Conservation (phyloP, 805 yeast genomes). For the Myxozyma mucilagina region DNA sequence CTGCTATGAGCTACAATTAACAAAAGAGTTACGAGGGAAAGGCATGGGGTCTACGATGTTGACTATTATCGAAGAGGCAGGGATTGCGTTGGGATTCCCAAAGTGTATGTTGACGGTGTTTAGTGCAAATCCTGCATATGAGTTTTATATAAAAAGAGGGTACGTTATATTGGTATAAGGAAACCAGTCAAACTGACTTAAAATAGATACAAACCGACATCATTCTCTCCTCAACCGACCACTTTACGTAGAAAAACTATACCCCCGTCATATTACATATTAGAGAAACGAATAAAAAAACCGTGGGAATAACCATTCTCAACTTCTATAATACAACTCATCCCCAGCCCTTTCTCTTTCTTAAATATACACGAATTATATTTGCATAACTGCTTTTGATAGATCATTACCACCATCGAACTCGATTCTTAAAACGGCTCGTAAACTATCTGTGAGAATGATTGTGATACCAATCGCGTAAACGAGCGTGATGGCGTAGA, state of each 20-base stretch:
- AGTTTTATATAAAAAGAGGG: slow-evolving; percentile 26
- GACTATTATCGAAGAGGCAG: slow-evolving; percentile 17
- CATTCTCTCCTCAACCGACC: slow-evolving; percentile 20
- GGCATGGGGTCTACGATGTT: slow-evolving; percentile 28
- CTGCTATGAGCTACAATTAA: slow-evolving; percentile 33
- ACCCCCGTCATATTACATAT: slow-evolving; percentile 29
- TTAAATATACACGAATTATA: slow-evolving; percentile 42
- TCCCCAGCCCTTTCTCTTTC: not conserved
- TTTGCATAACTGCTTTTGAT: slow-evolving; percentile 49
- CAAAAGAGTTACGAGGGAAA: slow-evolving; percentile 1
- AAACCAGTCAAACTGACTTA: not conserved
- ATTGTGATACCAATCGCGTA: slow-evolving; percentile 70
- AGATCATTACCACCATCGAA: slow-evolving; percentile 51
- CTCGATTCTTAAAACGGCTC: slow-evolving; percentile 75
- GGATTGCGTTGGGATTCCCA: slow-evolving; percentile 5
- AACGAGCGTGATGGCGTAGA: slow-evolving; percentile 87
- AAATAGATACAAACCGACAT: slow-evolving; percentile 11
- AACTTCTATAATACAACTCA: not conserved
- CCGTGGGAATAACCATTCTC: not conserved
- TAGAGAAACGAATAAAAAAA: slow-evolving; percentile 12
- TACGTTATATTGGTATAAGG: not conserved
- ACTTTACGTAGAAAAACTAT: slow-evolving; percentile 14
- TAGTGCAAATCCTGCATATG: slow-evolving; percentile 27
- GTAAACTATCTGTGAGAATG: slow-evolving; percentile 70
- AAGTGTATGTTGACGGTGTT: slow-evolving; percentile 34